phyloP scores from a whole-genome alignment of 345 rosid species.

The Gossypium stocksii region DNA sequence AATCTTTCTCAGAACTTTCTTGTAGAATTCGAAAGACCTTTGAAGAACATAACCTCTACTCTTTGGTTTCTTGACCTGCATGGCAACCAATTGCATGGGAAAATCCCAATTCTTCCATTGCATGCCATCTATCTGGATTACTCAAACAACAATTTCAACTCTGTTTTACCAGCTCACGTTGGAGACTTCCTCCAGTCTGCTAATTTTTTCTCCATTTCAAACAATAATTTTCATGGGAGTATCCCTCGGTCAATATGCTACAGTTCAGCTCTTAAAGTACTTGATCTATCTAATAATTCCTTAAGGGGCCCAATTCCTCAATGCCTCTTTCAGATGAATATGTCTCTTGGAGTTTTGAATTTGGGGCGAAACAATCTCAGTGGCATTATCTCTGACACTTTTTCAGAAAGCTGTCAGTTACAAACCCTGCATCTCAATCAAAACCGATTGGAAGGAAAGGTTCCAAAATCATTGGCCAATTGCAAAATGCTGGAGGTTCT shows the following conservation, averaged over 20 bases:
- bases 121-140: constrained; percentile 22
- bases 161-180: constrained; percentile 18
- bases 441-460: constrained; percentile 29
- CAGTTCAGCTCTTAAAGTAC: constrained; percentile 14
- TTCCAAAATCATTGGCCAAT: constrained; percentile 30
- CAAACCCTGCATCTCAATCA: constrained; percentile 36
- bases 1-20: constrained; percentile 23
- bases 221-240: constrained; percentile 22
- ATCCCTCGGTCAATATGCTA: constrained; percentile 41
- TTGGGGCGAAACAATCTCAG: constrained; percentile 5
- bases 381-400: constrained; percentile 15
- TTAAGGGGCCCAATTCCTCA: constrained; percentile 31
- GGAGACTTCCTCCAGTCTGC: constrained; percentile 5
- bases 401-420: constrained; percentile 15
- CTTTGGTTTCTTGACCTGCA: constrained; percentile 28
- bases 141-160: constrained; percentile 27
- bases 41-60: neutral
- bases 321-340: constrained; percentile 12
- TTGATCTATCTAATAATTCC: constrained; percentile 42
- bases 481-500: constrained; percentile 36
- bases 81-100: constrained; percentile 29
- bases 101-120: constrained; percentile 18
- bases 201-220: constrained; percentile 30
- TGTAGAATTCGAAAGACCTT: constrained; percentile 7
- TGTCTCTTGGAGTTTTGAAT: constrained; percentile 12